Evolutionary conservation across 78 protist genomes (phyloP), one percentile per base, ranked within the genome.

Genomic region (Dictyostelium discoideum): DNA sequence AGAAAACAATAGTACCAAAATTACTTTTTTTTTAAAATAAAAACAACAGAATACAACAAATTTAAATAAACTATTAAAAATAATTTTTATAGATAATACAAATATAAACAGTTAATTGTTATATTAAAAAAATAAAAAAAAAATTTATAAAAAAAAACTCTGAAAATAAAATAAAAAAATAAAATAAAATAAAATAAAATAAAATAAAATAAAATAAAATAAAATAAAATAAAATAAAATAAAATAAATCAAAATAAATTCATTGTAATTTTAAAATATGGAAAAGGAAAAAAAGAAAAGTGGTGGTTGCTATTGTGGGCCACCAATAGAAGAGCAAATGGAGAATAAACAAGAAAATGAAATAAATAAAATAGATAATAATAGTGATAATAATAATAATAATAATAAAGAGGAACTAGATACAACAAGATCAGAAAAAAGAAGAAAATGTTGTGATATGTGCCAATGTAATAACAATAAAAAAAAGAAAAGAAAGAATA

Each of bases 371-470:
- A 13, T 14, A 72, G 37, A 24, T 7, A 18, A 74, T 37, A 8
- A 3, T 20, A 67, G 24, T 24, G 8, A 65, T 65, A 65, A 7
- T 22, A 24, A 67, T 67, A 42, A 74, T 37, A 74, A 18, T 37
- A 32, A 7, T 5, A 39, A 37, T 11, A 39, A 18, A 32, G 81
- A 74, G 39, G 48, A 74, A 74, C n/a, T 37, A 14, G 22, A 29
- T 37, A 13, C 81, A 18, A 74, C 16, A 4, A 74, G 81, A 74
- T 74, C 81, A 2, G 81, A 74, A 74, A 74, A 74, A 37, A 74
- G 81, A 74, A 74, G 81, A 74, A 74, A 74, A 18, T 74, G 81
- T 74, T 74, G 81, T 37, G 81, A 74, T 74, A 74, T 74, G 81
- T 74, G 81, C 42, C 81, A 74, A 74, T 74, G 81, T 74, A 74